A percentile compares a stretch with the other conserved stretches of the same genome.
Evolutionary conservation across 306 rosid species (phyloP).

Genomic region (Luffa acutangula): DNA sequence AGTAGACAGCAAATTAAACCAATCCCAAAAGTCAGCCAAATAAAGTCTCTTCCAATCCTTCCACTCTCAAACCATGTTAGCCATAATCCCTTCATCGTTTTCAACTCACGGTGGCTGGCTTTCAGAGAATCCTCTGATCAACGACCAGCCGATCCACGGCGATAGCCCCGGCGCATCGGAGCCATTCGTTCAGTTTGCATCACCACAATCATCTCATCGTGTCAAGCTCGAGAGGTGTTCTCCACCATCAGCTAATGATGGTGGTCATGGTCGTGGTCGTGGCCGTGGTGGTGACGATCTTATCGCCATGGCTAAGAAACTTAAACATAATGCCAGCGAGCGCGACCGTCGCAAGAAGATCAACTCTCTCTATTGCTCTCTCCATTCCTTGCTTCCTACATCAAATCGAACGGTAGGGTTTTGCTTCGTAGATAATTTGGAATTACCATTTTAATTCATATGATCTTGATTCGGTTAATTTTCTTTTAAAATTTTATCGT

Average conservation of each 20-base stretch:
- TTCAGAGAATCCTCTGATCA: not conserved
- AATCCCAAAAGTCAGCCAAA: not conserved
- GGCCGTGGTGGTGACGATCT: not conserved
- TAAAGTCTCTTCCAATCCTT: not conserved
- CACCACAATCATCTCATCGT: not conserved
- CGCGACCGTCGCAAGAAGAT: conserved; percentile 79
- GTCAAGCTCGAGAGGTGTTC: not conserved
- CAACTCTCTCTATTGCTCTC: conserved; percentile 43
- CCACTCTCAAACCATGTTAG: not conserved
- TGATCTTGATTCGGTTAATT: too few species aligned
- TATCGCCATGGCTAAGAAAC: conserved; percentile 34
- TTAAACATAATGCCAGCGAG: conserved; percentile 75
- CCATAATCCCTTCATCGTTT: not conserved
- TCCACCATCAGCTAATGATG: not conserved
- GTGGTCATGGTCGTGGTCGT: not conserved
- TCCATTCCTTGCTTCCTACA: conserved; percentile 51
- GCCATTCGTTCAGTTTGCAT: not conserved
- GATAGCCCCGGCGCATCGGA: not conserved
- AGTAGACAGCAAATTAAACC: not conserved
- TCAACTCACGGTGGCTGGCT: not conserved
- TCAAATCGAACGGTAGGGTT: conserved; percentile 36
- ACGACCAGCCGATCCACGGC: not conserved
- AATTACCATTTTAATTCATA: too few species aligned
- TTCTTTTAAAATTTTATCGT: too few species aligned
- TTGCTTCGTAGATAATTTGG: too few species aligned